Base-by-base conservation (phyloP, 352 stramenopile genomes). In the Pythium monospermum region DNA sequence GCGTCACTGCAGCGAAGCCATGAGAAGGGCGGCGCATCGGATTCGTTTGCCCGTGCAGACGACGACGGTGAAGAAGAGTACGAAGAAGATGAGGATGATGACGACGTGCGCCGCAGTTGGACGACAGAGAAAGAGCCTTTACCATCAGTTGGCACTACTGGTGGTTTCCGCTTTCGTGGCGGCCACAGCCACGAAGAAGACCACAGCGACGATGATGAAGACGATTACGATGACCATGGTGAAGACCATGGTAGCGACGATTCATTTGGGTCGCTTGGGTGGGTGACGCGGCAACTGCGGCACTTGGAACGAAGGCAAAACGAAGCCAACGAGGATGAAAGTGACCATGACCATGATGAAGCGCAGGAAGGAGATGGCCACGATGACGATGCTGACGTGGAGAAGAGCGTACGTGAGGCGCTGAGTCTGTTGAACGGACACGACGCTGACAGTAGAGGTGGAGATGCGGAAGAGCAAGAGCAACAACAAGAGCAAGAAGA, bases 341-440 rank as follows among this genome's bases (percentile, higher is more conserved):
- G 68, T 64, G 35, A 46, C 8, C 61, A 67, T 8, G 57, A 73
- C 21, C 52, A 54, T 5, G 15, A 22, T 15, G 49, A 48, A 16
- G 45, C 44, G 39, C 39, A 43, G 66, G 16, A 60, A 36, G 27
- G 42, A 33, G 15, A 48, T 38, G 22, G 49, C 31, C 28, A 68
- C 12, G 47, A 68, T 15, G 53, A 64, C 65, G 30, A 31, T 8
- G 64, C 66, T 11, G 63, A 73, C 32, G 59, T 85, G n/a, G 78
- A 85, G 40, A 60, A 58, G 6, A 80, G 59, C 39, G 71, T 90
- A 7, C 57, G 65, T 3, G 69, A 66, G 33, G 78, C 76, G 25
- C 47, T 89, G 51, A 55, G 61, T 38, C 59, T 87, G 13, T 36
- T 90, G 25, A 74, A 83, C 23, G 48, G 58, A 27, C 30, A 61